phyloP scores from a whole-genome alignment of 2,329 filamentous ascomycete genomes.

The Scytalidium sp. region DNA sequence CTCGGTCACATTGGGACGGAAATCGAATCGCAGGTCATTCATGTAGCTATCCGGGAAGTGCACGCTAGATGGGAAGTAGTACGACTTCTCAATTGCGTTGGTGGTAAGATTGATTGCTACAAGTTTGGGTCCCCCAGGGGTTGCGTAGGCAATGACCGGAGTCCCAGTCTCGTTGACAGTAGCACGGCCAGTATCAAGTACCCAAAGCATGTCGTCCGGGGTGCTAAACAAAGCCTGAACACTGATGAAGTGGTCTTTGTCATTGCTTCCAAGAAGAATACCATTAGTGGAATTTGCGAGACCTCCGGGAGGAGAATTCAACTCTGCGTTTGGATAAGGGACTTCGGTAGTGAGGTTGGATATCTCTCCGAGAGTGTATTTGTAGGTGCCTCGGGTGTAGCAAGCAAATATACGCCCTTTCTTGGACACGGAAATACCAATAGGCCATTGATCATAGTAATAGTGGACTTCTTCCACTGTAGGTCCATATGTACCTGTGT shows the following conservation, averaged over 20 bases:
- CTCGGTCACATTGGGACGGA: conserved; percentile 35
- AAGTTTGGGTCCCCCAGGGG: conserved; percentile 42
- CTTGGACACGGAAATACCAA: conserved; percentile 40
- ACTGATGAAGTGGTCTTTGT: conserved; percentile 36
- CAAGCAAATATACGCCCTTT: conserved; percentile 40
- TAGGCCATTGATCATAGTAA: conserved; percentile 44
- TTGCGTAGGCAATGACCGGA: conserved; percentile 39
- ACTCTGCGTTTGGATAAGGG: conserved; percentile 39
- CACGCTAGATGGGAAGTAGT: conserved; percentile 38
- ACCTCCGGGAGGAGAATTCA: conserved; percentile 30
- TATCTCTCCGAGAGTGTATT: conserved; percentile 44
- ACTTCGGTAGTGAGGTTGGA: conserved; percentile 43
- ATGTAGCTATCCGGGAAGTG: conserved; percentile 44
- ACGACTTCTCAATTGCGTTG: conserved; percentile 27
- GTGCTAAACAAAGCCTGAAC: conserved; percentile 44
- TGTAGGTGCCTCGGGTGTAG: conserved; percentile 42
- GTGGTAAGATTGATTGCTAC: conserved; percentile 38
- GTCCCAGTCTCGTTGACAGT: conserved; percentile 35
- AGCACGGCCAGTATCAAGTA: conserved; percentile 41
- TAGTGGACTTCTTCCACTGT: conserved; percentile 46
- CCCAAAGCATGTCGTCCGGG: conserved; percentile 41
- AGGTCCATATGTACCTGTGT: conserved; percentile 45
- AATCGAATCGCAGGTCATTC: conserved; percentile 44
- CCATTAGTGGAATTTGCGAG: conserved; percentile 29
- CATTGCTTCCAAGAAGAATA: conserved; percentile 41